phyloP scores from a whole-genome alignment of 768 basidiomycete species.

The Tylopilus plumbeoviolaceoides region DNA sequence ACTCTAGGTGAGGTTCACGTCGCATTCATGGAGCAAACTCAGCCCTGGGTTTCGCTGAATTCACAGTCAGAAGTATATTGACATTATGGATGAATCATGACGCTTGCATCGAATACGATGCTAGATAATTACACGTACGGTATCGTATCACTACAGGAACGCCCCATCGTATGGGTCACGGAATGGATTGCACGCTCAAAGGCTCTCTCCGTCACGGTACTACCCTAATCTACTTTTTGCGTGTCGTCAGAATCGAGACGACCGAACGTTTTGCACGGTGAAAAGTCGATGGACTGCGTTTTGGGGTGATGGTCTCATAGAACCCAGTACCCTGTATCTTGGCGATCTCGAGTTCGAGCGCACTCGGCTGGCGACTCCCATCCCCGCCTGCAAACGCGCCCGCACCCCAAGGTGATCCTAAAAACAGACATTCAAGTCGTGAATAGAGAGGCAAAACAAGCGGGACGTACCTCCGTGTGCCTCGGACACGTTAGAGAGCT shows the following conservation, averaged over 20 bases:
- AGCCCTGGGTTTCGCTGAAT: too few species aligned
- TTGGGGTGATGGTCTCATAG: slow-evolving; percentile 40
- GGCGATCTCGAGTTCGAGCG: slow-evolving; percentile 51
- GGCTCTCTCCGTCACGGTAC: neutral
- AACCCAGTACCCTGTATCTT: slow-evolving; percentile 50
- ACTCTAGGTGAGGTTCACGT: neutral
- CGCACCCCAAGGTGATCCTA: slow-evolving; percentile 79
- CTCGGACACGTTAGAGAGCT: slow-evolving; percentile 42
- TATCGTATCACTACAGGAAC: neutral
- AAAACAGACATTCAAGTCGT: neutral
- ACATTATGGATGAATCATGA: neutral
- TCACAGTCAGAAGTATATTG: too few species aligned
- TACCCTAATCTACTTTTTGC: neutral
- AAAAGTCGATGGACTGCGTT: neutral
- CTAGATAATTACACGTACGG: neutral
- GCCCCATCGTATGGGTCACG: neutral
- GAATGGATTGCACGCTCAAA: neutral
- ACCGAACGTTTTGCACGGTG: neutral
- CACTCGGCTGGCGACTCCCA: slow-evolving; percentile 47
- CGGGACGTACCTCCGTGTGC: slow-evolving; percentile 53
- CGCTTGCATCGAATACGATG: neutral
- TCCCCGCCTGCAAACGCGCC: slow-evolving; percentile 49
- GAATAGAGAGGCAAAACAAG: neutral
- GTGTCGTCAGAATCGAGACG: neutral
- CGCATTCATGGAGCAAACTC: too few species aligned